Base-by-base conservation (phyloP, 352 stramenopile species). In the Phytophthora pistaciae region DNA sequence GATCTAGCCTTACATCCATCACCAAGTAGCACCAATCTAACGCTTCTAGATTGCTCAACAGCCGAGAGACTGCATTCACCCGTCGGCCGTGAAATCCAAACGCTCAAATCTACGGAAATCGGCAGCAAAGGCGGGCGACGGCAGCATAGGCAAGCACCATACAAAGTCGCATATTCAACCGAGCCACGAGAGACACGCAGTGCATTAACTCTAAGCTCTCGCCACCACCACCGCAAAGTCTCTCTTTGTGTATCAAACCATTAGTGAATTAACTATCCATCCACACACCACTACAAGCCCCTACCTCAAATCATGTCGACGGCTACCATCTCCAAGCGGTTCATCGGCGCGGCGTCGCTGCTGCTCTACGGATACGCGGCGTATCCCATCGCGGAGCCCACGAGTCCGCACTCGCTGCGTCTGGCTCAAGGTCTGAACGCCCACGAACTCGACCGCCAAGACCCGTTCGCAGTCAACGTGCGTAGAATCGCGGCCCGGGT, bases 391-490 rank as follows among this genome's bases (percentile, higher is more conserved):
- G 82, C 78, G 0, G 64, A 87, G 29, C 88, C 88, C 23, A 93
- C 83, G 2, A 93, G 85, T 60, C 55, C 72, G 29, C 81, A 82
- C 66, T 88, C 85, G 29, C 67, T 93, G n/a, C 80, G 78, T 31
- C 69, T 92, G 21, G 86, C 86, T 7, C 76, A 93, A 25, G 87
- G 79, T 8, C 46, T 81, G 5, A 76, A 92, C 56, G 83, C 83
- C 6, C 73, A 91, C 27, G 61, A 87, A 64, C 68, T 96, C 57
- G 77, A 88, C n/a, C 68, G 70, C 0, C 68, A 68, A 6, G 88
- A 94, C 55, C 61, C 82, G 3, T 94, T 94, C 56, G 87, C 87
- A 14, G 48, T 85, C 42, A 87, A 93, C 33, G 82, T 92, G 36
- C 83, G 85, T 7, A 57, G 78, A 10, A 82, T 96, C 48, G 88